Percentiles rank a stretch among this genome's conserved stretches.
Evolutionary conservation across 2,329 filamentous ascomycete species (phyloP).

Genomic region (Venturia carpophila): DNA sequence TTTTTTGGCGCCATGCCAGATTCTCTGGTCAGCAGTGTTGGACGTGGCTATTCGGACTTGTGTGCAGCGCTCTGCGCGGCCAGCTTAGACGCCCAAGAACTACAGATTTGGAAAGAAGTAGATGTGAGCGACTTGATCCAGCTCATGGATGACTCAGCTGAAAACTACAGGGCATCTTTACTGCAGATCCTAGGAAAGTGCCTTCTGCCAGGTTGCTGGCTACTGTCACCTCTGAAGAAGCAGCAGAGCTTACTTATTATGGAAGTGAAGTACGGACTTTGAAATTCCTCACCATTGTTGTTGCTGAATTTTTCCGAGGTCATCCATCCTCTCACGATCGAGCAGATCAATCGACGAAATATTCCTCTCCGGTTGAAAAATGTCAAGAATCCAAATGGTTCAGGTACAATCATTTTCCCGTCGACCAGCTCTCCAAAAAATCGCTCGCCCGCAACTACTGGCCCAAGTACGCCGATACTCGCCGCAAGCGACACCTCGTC

Average conservation of each 20-base stretch:
- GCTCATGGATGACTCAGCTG: not conserved
- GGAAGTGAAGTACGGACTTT: not conserved
- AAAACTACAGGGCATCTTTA: not conserved
- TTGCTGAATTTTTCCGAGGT: not conserved
- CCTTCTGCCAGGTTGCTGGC: slow-evolving; percentile 1
- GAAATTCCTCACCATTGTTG: not conserved
- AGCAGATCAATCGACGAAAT: not conserved
- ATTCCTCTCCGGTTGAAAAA: not conserved
- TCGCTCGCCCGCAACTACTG: not conserved
- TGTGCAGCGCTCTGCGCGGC: slow-evolving; percentile 1
- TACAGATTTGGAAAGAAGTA: slow-evolving; percentile 8
- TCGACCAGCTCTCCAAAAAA: not conserved
- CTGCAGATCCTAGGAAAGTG: not conserved
- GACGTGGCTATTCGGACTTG: not conserved
- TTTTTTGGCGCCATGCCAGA: slow-evolving; percentile 3
- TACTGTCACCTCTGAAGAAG: not conserved
- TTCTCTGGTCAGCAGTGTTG: not conserved
- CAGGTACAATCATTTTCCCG: not conserved
- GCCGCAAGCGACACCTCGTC: not conserved
- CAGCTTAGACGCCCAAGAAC: not conserved
- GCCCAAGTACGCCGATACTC: not conserved
- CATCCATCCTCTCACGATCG: not conserved
- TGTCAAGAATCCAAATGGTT: not conserved
- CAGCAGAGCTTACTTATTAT: slow-evolving; percentile 1
- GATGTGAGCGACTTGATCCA: not conserved